Evolutionary conservation across 1,284 basidiomycete genomes (phyloP), one percentile per base, ranked within the genome.

Genomic region (Fomitopsis betulina): DNA sequence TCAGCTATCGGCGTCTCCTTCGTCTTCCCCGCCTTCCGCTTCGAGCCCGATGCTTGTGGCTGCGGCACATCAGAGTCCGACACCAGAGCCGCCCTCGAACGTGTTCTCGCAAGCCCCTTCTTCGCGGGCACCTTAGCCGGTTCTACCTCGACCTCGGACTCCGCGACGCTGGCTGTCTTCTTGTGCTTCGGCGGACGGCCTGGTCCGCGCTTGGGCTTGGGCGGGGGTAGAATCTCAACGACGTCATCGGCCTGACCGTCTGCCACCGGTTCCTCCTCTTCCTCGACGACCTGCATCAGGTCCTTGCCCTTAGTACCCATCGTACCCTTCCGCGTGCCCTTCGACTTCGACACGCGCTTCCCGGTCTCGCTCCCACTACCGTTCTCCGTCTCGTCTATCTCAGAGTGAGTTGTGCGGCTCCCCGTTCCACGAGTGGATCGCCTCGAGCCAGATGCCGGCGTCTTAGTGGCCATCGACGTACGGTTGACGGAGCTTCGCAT

Each of bases 211-310:
- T 67, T 67, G 47, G 57, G 60, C 45, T 50, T 54, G 1, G 59
- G 58, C 40, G 19, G 49, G 25, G 57, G 60, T 21, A 53, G 56
- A 19, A 40, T 54, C 17, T 58, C 58, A 12, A 52, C 60, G 13
- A 39, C 45, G 5, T 58, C 60, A 8, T 63, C 63, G 40, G 63
- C 62, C 25, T 58, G 58, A 1, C 50, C 10, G 23, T 49, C 6
- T 13, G 8, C 19, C 27, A 30, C 55, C 7, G 60, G 62, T 45
- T 72, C 71, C 8, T 70, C 71, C 35, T 68, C 66, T 60, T 73
- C 71, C 30, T 68, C 66, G 25, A 74, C 72, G 5, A 65, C 68
- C 17, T 72, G 69, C 2, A 72, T 69, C 40, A 66, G 65, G 25
- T 66, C 60, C 57, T 71, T 72, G 38, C 65, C 58, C 27, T 68